Evolutionary conservation across 805 yeast species (phyloP).

Genomic region (Spencermartinsiella europaea): DNA sequence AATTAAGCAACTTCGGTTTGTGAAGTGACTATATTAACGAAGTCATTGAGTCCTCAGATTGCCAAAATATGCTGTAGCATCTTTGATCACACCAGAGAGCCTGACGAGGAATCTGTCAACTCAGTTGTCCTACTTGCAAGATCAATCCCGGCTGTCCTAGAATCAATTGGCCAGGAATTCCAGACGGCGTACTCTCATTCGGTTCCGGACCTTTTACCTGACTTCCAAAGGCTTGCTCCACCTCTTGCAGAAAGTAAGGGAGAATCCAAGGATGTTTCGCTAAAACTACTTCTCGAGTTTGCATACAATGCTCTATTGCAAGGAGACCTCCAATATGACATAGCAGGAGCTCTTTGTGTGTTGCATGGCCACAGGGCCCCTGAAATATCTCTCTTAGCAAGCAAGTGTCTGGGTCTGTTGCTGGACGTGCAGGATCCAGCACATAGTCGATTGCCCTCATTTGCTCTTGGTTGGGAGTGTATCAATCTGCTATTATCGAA

Average conservation of each 20-base stretch:
- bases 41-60: neutral
- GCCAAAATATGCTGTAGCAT: neutral
- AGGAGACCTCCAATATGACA: neutral
- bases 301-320: neutral
- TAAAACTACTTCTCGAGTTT: neutral
- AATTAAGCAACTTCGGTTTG: no score
- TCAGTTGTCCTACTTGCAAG: neutral
- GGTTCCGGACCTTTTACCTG: neutral
- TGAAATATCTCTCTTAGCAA: conserved; percentile 3
- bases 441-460: neutral
- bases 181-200: neutral
- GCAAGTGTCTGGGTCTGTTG: neutral
- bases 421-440: no score
- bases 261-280: neutral
- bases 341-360: neutral
- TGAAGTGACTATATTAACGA: no score
- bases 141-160: neutral
- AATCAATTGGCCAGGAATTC: neutral
- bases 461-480: conserved; percentile 1
- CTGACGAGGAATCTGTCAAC: neutral
- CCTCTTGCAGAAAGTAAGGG: no score
- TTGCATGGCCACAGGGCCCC: conserved; percentile 1
- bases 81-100: neutral
- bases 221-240: neutral
- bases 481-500: neutral